Percentiles rank a stretch among this genome's conserved stretches.
phyloP scores from a whole-genome alignment of 73 alveolate species.

The Urostyla sp. region DNA sequence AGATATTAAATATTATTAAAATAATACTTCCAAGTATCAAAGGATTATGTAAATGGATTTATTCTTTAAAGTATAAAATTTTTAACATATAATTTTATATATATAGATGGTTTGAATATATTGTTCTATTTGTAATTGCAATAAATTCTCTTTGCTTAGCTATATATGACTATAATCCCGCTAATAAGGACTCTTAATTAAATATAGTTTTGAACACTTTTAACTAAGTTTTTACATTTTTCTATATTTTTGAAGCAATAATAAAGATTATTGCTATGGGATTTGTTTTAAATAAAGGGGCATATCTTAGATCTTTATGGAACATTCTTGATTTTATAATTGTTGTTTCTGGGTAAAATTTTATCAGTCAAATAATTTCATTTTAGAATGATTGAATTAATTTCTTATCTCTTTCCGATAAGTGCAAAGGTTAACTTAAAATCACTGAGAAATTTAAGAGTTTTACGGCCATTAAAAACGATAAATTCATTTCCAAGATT shows the following conservation, averaged over 20 bases:
- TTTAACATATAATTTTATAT: neutral
- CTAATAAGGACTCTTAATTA: neutral
- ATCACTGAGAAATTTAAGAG: conserved; percentile 68
- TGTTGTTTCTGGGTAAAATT: conserved; percentile 65
- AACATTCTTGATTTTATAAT: conserved; percentile 72
- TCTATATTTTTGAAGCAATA: conserved; percentile 53
- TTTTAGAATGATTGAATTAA: conserved; percentile 65
- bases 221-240: conserved; percentile 27
- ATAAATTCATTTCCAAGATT: conserved; percentile 65
- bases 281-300: conserved; percentile 23
- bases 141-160: conserved; percentile 3
- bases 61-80: too few relatives aligned
- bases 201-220: neutral
- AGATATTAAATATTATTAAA: too few relatives aligned
- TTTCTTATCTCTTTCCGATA: conserved; percentile 52
- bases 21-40: too few relatives aligned
- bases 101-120: neutral
- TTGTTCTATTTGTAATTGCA: neutral
- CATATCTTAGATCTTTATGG: conserved; percentile 75
- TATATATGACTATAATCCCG: conserved; percentile 1
- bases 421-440: conserved; percentile 32
- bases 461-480: conserved; percentile 70
- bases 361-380: neutral
- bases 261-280: conserved; percentile 69
- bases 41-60: too few relatives aligned